Conservation (phyloP, 2,329 filamentous ascomycete genomes). For the Phaeosphaeriaceae sp. region DNA sequence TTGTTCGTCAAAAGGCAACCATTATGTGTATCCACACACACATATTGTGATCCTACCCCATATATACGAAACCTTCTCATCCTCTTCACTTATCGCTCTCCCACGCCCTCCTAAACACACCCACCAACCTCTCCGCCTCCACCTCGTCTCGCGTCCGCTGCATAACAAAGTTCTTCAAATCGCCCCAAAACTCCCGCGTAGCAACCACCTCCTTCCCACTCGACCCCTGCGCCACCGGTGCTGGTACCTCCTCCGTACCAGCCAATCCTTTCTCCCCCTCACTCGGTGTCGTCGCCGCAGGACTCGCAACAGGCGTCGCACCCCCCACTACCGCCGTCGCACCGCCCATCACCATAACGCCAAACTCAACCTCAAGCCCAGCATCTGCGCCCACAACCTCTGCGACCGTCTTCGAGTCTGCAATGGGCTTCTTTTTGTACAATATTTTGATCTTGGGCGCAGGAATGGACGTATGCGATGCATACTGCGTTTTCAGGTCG, state of each 20-base stretch:
- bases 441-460: slow-evolving; percentile 82
- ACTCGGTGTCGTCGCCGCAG: slow-evolving; percentile 59
- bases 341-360: slow-evolving; percentile 83
- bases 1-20: neutral
- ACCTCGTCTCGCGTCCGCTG: slow-evolving; percentile 76
- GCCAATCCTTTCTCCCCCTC: slow-evolving; percentile 55
- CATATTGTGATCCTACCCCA: too few relatives aligned
- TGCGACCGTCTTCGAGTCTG: slow-evolving; percentile 76
- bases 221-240: slow-evolving; percentile 57
- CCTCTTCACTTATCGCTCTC: slow-evolving; percentile 51
- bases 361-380: slow-evolving; percentile 70
- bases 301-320: slow-evolving; percentile 55
- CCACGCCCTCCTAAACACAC: slow-evolving; percentile 76
- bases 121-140: slow-evolving; percentile 68
- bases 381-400: slow-evolving; percentile 69
- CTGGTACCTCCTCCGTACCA: slow-evolving; percentile 35
- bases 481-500: slow-evolving; percentile 76
- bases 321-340: slow-evolving; percentile 45
- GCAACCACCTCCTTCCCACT: slow-evolving; percentile 67
- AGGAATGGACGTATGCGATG: slow-evolving; percentile 64
- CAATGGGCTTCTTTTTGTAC: slow-evolving; percentile 83
- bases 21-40: neutral
- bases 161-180: slow-evolving; percentile 79
- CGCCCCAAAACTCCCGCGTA: slow-evolving; percentile 82
- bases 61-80: neutral